Base-by-base conservation (phyloP, 106 monocot species). In the Dioscorea alata region DNA sequence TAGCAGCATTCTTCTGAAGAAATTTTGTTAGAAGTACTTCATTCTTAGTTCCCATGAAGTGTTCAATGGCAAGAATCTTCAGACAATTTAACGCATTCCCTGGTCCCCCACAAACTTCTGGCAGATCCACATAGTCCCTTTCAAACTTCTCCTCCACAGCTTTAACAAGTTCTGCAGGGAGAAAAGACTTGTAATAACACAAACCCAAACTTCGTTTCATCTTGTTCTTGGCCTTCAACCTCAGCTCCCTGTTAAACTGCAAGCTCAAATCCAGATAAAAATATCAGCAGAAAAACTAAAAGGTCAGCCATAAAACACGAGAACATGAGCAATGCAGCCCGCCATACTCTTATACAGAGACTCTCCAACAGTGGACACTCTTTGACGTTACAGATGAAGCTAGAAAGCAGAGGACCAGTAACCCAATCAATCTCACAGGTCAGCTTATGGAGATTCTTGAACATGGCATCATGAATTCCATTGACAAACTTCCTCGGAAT, bases 371-470 rank as follows among this genome's bases (percentile, higher is more conserved):
- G 48, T 65, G 65, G 42, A 4, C 65, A 65, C 42, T 65, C 42
- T 48, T 42, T 17, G 42, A 65, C 15, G 48, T 48, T 65, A 42
- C n/a, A 65, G 33, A 42, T 49, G 64, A 48, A 22, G n/a, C 14
- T 20, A 20, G 20, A 22, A 16, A 65, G 33, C 42, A 17, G 16
- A 13, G 33, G 22, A 10, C 33, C 32, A 9, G 65, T 65, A 16
- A 65, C 18, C 65, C 65, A 65, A 65, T 65, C 65, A 34, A 65
- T 65, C 19, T 65, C 16, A 48, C 65, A 65, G 14, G 14, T 42
- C 42, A 65, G 65, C n/a, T 65, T 22, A 35, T 48, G 48, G 42
- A 65, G 42, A 22, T 65, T 42, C 65, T 65, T 49, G 20, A 65
- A 65, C 42, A 34, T 22, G 8, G 65, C 32, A 28, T 24, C 25